These are phyloP conservation scores for Beauveria brongniartii DNA, from an alignment of 2,329 filamentous ascomycete genomes.

Conservation along the genomic window DNA sequence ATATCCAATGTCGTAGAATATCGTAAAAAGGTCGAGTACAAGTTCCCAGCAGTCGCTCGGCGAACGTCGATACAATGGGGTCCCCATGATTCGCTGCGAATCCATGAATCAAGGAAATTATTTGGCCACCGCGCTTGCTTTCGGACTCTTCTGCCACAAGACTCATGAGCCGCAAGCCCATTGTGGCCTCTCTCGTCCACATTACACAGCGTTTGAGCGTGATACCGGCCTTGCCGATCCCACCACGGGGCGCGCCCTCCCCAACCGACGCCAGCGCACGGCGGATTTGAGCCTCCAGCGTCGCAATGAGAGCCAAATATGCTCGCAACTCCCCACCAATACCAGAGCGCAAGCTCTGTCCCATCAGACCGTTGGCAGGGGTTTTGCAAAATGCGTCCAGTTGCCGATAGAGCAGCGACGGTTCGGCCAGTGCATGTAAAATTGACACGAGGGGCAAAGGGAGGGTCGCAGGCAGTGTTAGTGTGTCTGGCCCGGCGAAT, in stretches of 20 bases:
- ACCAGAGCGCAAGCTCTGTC: constrained; percentile 83
- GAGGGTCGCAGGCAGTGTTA: constrained; percentile 71
- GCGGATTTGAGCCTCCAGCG: constrained; percentile 85
- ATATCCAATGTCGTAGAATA: constrained; percentile 94
- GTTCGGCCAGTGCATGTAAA: constrained; percentile 83
- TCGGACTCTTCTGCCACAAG: constrained; percentile 88
- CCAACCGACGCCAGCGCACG: constrained; percentile 70
- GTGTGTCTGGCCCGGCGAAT: constrained; percentile 59
- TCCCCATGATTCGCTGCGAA: constrained; percentile 94
- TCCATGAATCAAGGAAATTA: constrained; percentile 87
- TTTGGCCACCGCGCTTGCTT: constrained; percentile 74
- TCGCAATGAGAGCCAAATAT: constrained; percentile 85
- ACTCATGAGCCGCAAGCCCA: constrained; percentile 89
- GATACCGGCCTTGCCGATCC: constrained; percentile 78
- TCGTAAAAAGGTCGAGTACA: constrained; percentile 95
- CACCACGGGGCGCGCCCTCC: constrained; percentile 55
- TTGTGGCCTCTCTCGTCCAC: constrained; percentile 95
- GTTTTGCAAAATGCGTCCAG: constrained; percentile 77
- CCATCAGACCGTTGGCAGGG: constrained; percentile 74
- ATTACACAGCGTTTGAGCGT: constrained; percentile 93
- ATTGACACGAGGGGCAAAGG: constrained; percentile 80
- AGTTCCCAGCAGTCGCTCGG: constrained; percentile 76
- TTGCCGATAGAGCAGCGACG: constrained; percentile 80
- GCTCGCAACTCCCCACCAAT: constrained; percentile 78
- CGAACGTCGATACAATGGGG: constrained; percentile 87